Evolutionary conservation across 495 filamentous ascomycete genomes (phyloP).

Genomic region (Podospora sp.): DNA sequence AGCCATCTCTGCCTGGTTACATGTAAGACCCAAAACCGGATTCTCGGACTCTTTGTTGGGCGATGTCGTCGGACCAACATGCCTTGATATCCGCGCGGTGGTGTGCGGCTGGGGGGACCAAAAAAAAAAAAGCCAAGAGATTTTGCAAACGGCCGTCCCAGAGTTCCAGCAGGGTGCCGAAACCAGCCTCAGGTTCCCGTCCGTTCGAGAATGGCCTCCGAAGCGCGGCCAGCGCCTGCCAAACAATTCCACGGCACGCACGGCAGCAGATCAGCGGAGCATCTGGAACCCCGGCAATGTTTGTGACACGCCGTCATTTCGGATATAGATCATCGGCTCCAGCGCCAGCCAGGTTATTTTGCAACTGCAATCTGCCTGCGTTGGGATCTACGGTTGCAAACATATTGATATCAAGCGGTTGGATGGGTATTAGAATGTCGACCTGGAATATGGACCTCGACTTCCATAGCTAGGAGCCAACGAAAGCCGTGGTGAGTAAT

Average conservation of each 20-base stretch:
- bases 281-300: constrained; percentile 1
- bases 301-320: constrained; percentile 4
- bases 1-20: background rate
- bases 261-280: constrained; percentile 1
- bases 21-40: background rate
- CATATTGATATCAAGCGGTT: background rate
- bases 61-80: background rate
- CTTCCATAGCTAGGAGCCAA: constrained; percentile 41
- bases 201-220: background rate
- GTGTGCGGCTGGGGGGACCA: background rate
- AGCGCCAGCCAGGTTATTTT: background rate
- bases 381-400: constrained; percentile 8
- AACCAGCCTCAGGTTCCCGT: background rate
- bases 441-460: constrained; percentile 52
- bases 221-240: background rate
- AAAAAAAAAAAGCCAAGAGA: background rate
- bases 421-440: constrained; percentile 36
- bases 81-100: background rate
- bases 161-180: background rate
- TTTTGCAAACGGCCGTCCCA: background rate
- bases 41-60: background rate
- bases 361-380: constrained; percentile 5
- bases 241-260: background rate
- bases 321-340: background rate
- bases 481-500: constrained; percentile 55